Evolutionary conservation across 2,329 filamentous ascomycete species (phyloP), one percentile per base, ranked within the genome.

Genomic region (Waltergamsia citrina): DNA sequence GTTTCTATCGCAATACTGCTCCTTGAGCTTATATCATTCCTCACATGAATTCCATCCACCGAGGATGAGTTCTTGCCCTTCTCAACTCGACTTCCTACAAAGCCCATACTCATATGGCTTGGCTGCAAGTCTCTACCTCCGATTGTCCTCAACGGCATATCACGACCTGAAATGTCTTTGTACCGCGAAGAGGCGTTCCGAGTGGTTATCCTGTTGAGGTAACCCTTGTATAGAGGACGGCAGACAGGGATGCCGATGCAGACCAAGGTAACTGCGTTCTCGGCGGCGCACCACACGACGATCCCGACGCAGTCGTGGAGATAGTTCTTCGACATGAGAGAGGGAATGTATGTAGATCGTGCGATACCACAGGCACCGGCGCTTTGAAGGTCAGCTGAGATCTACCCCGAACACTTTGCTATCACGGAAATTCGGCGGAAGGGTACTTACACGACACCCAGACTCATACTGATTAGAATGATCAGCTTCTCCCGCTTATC

Each of bases 381-480:
- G 8, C n/a, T n/a, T n/a, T n/a, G n/a, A n/a, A n/a, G n/a, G n/a
- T 48, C 53, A 3, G 2, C 18, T 9, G 0, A 2, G 5, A 1
- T 11, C 22, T 36, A n/a, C n/a, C 22, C 4, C 5, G 12, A 4
- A n/a, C 1, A 9, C 16, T 9, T 11, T 14, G 4, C 16, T 8
- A 15, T 12, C 25, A 43, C 52, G 45, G 43, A 58, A 60, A n/a
- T n/a, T n/a, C n/a, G n/a, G n/a, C n/a, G n/a, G n/a, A n/a, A n/a
- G n/a, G n/a, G n/a, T n/a, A n/a, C n/a, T n/a, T n/a, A n/a, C n/a
- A 64, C 56, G 5, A 64, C 41, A 5, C 62, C 62, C 4, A 65
- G 40, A 29, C 62, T 65, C 28, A 67, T 54, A 33, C 60, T 58
- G 15, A 48, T 43, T 1, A 60, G 53, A 7, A 66, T 54, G n/a